A percentile compares a stretch with the other conserved stretches of the same genome.
These are phyloP conservation scores for Alliaria petiolata DNA, from an alignment of 345 rosid species.

Conservation along the genomic window DNA sequence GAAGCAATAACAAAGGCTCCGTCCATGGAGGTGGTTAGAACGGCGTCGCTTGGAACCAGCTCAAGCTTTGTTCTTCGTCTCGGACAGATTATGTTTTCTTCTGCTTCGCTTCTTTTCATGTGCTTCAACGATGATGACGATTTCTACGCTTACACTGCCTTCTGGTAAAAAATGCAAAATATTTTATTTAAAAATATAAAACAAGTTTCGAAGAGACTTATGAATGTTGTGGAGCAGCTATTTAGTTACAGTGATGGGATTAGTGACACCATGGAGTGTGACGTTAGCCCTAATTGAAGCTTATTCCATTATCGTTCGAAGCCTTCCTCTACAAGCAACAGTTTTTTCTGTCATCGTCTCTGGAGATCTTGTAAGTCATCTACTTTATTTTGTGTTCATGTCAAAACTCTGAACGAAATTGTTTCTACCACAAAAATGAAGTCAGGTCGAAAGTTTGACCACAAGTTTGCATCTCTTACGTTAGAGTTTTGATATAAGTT, in stretches of 20 bases:
- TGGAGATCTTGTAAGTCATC: constrained; percentile 55
- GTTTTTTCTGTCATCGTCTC: constrained; percentile 39
- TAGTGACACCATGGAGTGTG: constrained; percentile 64
- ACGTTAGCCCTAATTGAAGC: constrained; percentile 51
- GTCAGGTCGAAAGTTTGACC: no score
- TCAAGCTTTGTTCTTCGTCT: constrained; percentile 58
- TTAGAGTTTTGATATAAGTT: neutral
- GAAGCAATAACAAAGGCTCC: neutral
- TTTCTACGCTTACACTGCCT: constrained; percentile 57
- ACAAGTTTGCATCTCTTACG: neutral
- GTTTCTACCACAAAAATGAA: neutral
- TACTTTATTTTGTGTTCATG: neutral
- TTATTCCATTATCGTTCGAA: constrained; percentile 43
- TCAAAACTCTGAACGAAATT: neutral
- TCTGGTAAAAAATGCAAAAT: constrained; percentile 41
- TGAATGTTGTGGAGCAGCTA: constrained; percentile 39
- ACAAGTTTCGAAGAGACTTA: neutral
- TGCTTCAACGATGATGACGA: constrained; percentile 46
- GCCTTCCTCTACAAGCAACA: constrained; percentile 43
- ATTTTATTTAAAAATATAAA: neutral
- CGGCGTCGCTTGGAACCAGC: constrained; percentile 53
- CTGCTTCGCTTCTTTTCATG: constrained; percentile 58
- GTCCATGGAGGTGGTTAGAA: constrained; percentile 13
- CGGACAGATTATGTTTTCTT: constrained; percentile 49
- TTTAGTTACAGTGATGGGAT: constrained; percentile 67